Base-by-base conservation (phyloP, 2,329 filamentous ascomycete genomes). In the Fusarium newnesense region DNA sequence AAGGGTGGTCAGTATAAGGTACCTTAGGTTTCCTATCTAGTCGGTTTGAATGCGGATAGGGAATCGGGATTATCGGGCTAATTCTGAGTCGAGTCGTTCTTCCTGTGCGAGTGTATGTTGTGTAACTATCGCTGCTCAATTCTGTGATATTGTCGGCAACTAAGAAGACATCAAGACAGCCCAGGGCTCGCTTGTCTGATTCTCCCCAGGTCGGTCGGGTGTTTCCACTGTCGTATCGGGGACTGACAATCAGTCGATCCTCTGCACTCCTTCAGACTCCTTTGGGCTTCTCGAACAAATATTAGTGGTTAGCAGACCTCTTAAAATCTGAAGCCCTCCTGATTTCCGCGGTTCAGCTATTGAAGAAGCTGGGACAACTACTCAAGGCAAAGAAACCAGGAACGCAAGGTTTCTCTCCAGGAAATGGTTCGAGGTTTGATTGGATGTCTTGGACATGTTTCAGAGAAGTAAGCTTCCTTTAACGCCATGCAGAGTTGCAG, bases 211-310 rank as follows among this genome's bases (percentile, higher is more conserved):
- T 36, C 67, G 19, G 24, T 36, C 67, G 67, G 70, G 54, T 60
- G 47, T 64, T 69, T 67, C 70, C 70, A 74, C 62, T 32, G 49
- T 60, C 39, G 59, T 60, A 57, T 54, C 52, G 21, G 15, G 12
- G 34, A 37, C 21, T 50, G 47, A 42, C 36, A 47, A 64, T 74
- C 59, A 73, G 71, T 61, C 59, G 67, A 72, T 74, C 70, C 39
- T 71, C 34, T 46, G 32, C 30, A 34, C 61, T 70, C 60, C 19
- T 36, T 26, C 24, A 37, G 50, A n/a, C 52, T 47, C 44, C 36
- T 61, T 37, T 32, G 36, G 32, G 34, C 50, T 60, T 70, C 67
- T 63, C 57, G 47, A 60, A 60, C 42, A 54, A 47, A 18, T 39
- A 54, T 26, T 13, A 21, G 32, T 36, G 43, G 13, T n/a, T 53